phyloP scores from a whole-genome alignment of 2,329 filamentous ascomycete genomes.

The Calonectria pseudoreteaudii region DNA sequence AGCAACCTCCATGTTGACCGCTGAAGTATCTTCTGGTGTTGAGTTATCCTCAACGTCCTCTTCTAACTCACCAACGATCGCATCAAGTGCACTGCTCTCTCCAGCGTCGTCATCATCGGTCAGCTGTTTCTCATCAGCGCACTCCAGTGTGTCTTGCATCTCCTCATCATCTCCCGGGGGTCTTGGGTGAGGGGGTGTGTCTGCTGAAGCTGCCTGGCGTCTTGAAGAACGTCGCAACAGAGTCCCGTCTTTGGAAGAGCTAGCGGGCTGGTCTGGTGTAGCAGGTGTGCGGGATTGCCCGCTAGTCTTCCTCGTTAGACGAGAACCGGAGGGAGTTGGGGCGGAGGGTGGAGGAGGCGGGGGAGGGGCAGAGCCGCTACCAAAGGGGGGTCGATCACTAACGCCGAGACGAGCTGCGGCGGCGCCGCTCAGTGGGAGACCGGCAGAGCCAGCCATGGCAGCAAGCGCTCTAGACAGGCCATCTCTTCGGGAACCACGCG shows the following conservation, averaged over 20 bases:
- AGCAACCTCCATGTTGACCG: constrained; percentile 91
- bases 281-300: constrained; percentile 58
- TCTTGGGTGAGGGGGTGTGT: constrained; percentile 62
- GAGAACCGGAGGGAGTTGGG: constrained; percentile 57
- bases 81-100: constrained; percentile 78
- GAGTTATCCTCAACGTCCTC: constrained; percentile 81
- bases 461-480: constrained; percentile 78
- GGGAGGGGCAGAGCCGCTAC: constrained; percentile 50
- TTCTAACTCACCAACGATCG: constrained; percentile 91
- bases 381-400: constrained; percentile 57
- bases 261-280: constrained; percentile 59
- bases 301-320: constrained; percentile 59
- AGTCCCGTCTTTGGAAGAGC: constrained; percentile 68
- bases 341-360: constrained; percentile 51
- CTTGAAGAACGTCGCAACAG: constrained; percentile 72
- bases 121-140: constrained; percentile 90
- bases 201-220: constrained; percentile 65
- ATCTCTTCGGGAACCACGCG: constrained; percentile 69
- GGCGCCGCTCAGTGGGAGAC: constrained; percentile 64
- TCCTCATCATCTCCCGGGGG: constrained; percentile 70
- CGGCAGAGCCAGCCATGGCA: constrained; percentile 79
- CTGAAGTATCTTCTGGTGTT: constrained; percentile 77
- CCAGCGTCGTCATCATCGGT: constrained; percentile 77
- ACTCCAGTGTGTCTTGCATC: constrained; percentile 82
- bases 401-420: constrained; percentile 61